Evolutionary conservation across 2,329 filamentous ascomycete genomes (phyloP), one percentile per base, ranked within the genome.

Genomic region (Huntiella bhutanensis): DNA sequence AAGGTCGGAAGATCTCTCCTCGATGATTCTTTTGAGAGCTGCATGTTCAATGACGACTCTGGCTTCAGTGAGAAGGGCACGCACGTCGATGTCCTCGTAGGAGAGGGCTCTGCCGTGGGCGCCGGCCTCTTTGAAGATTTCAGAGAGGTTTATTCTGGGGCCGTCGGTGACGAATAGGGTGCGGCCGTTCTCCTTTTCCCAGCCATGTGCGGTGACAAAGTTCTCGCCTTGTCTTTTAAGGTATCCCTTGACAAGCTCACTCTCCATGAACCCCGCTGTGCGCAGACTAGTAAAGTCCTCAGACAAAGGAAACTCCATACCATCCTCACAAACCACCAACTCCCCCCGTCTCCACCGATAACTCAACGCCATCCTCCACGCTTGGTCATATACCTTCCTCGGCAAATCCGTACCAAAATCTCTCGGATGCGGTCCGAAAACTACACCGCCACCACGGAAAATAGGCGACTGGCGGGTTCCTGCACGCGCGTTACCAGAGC

Each of bases 351-450:
- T 71, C 64, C 91, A 96, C 50, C 91, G 77, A 67, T 94, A 93
- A 57, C 82, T 91, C 53, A 98, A 71, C 8, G 91, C 91, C 38
- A 82, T 96, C 58, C 91, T 77, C 84, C 85, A 96, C 7, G 91
- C 91, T 55, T 92, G 71, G 63, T 96, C 87, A 66, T 98, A 98
- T 41, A 94, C 75, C 67, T 96, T 96, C 58, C 73, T 72, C 55
- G 81, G 86, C 47, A 98, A 69, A 12, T 73, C 72, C 16, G 87
- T 92, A 50, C 75, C 75, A 59, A 98, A 98, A 64, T 96, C 85
- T 59, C 91, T 74, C 19, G 87, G 87, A 55, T 87, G 79, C 22
- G 91, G 91, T n/a, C 91, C 91, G 57, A 86, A 84, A 0, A 77
- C 69, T 55, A 92, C 88, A 62, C 86, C 88, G 62, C 91, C 91